phyloP scores from a whole-genome alignment of 306 rosid genomes.

The Prunus dulcis region DNA sequence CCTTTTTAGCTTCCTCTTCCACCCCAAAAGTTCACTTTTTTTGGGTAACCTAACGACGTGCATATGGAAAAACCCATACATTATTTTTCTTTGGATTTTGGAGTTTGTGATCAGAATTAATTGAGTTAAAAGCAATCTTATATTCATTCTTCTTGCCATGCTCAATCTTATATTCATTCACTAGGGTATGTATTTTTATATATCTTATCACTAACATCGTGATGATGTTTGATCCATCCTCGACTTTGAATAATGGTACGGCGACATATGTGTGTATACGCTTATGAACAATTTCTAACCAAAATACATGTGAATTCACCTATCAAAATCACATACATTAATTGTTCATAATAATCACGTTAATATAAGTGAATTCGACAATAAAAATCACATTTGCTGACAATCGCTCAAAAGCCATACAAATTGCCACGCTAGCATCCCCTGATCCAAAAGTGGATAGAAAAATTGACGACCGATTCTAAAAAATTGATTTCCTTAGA shows the following conservation, averaged over 20 bases:
- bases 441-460: not conserved
- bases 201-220: no score
- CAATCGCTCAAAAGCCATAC: no score
- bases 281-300: no score
- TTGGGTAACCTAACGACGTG: not conserved
- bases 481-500: not conserved
- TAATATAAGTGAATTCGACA: no score
- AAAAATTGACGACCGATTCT: not conserved
- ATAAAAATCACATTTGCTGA: no score
- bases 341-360: no score
- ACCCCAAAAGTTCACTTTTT: not conserved
- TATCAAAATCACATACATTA: no score
- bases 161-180: not conserved
- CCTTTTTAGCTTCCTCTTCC: not conserved
- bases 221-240: no score
- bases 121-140: not conserved
- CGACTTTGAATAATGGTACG: no score
- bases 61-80: not conserved
- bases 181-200: not conserved
- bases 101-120: not conserved
- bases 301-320: no score
- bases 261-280: no score
- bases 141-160: not conserved
- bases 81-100: not conserved
- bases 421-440: not conserved